Base-by-base conservation (phyloP, 768 basidiomycete species). In the Gloeostereum incarnatum region DNA sequence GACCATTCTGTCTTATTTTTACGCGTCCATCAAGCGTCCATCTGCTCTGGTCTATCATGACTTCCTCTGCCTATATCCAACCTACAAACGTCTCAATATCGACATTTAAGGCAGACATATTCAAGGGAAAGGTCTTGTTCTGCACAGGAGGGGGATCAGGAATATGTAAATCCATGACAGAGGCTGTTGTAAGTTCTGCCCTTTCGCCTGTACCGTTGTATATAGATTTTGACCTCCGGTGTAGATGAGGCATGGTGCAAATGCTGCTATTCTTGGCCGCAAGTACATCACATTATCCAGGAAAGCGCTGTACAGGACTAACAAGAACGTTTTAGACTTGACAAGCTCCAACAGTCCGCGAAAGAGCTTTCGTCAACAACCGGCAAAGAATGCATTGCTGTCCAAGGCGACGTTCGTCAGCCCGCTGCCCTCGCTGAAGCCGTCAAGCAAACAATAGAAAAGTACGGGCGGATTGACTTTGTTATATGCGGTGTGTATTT, bases 71-170 rank as follows among this genome's bases (percentile, higher is more conserved):
- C 17, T 58, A 71, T 36, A 56, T 69, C 19, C 59, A 64, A 18
- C 71, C 80, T 1, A 52, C 69, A 14, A 61, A 62, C 20, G 61
- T 65, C 42, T 85, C 83, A 1, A 70, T 66, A 0, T 50, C 71
- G 29, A 63, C 85, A 39, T 97, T 94, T 71, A 80, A 76, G 48
- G 52, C 62, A 1, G 81, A 86, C 46, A 69, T 97, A 21, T 94
- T 94, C 75, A 76, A 79, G 45, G 90, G 85, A 43, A 96, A 93
- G 55, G 88, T 93, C 16, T 63, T 88, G 3, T 86, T 89, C 60
- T 90, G 84, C 61, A 94, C 91, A 0, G 92, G 91, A 25, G 92
- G 90, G 11, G 85, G 85, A 2, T 87, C 87, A 42, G 94, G 93
- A 11, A 97, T 99, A 61, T 90, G 92, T 63, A 81, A 81, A 48